A percentile compares a stretch with the other conserved stretches of the same genome.
phyloP scores from a whole-genome alignment of 1,284 basidiomycete genomes.

The Chondrostereum purpureum region DNA sequence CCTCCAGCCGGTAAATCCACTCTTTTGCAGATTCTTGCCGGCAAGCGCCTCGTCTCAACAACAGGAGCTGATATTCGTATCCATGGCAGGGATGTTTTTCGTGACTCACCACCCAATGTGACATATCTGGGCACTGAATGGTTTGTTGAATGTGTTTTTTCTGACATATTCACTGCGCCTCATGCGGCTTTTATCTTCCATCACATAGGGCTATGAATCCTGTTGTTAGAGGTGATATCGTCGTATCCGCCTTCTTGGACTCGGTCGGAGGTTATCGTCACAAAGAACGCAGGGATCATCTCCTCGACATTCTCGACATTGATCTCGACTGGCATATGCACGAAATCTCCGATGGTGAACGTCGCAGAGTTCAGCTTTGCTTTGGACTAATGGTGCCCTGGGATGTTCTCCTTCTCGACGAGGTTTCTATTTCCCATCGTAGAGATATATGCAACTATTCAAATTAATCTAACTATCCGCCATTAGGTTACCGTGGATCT shows the following conservation, averaged over 20 bases:
- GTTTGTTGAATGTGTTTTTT: constrained; percentile 33
- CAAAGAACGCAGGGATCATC: constrained; percentile 78
- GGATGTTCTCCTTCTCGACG: constrained; percentile 91
- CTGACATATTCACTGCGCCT: not conserved
- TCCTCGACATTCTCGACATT: constrained; percentile 90
- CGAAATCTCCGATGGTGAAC: constrained; percentile 91
- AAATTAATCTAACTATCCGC: constrained; percentile 2
- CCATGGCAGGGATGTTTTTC: constrained; percentile 82
- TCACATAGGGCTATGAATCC: constrained; percentile 85
- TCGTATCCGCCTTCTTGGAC: constrained; percentile 85
- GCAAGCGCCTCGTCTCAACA: constrained; percentile 69
- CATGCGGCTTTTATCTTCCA: constrained; percentile 5
- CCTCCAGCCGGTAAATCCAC: constrained; percentile 94
- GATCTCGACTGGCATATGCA: constrained; percentile 94
- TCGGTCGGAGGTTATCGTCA: constrained; percentile 94
- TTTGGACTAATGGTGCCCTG: constrained; percentile 97
- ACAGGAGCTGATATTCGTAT: constrained; percentile 52
- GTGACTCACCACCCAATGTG: constrained; percentile 63
- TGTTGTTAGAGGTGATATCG: constrained; percentile 88
- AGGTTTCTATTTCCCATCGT: constrained; percentile 43
- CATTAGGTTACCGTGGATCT: constrained; percentile 90
- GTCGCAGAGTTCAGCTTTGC: constrained; percentile 82
- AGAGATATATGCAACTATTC: constrained; percentile 4
- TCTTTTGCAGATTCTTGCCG: constrained; percentile 88
- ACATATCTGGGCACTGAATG: constrained; percentile 92